Conservation (phyloP, 2,329 filamentous ascomycete genomes). For the Fusarium sp. region DNA sequence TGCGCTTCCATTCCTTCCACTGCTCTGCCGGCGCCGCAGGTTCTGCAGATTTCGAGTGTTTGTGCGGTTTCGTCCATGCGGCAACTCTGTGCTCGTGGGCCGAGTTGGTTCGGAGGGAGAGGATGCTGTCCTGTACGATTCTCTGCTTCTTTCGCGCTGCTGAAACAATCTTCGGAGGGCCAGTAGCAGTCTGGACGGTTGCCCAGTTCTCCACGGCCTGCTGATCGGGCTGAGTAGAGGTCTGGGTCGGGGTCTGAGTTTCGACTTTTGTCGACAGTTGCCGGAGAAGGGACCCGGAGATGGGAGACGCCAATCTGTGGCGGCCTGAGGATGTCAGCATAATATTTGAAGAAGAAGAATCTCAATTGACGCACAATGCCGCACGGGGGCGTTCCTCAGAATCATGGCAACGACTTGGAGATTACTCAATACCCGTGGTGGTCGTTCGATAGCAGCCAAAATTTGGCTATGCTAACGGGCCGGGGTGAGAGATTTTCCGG, state of each 20-base stretch:
- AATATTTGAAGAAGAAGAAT: background rate
- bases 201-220: slow-evolving; percentile 35
- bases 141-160: slow-evolving; percentile 50
- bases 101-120: slow-evolving; percentile 51
- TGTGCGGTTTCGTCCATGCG: slow-evolving; percentile 50
- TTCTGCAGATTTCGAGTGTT: slow-evolving; percentile 50
- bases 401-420: slow-evolving; percentile 60
- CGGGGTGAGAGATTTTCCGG: slow-evolving; percentile 43
- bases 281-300: slow-evolving; percentile 51
- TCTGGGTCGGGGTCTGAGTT: slow-evolving; percentile 27
- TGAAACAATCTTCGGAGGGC: slow-evolving; percentile 41
- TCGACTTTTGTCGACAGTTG: slow-evolving; percentile 48
- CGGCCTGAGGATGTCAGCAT: slow-evolving; percentile 58
- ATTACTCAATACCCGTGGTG: slow-evolving; percentile 34
- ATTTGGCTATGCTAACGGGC: slow-evolving; percentile 42
- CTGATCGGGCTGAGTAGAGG: slow-evolving; percentile 12
- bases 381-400: slow-evolving; percentile 63
- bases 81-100: slow-evolving; percentile 49
- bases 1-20: slow-evolving; percentile 52
- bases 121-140: slow-evolving; percentile 48
- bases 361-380: slow-evolving; percentile 61
- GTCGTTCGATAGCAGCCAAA: slow-evolving; percentile 44
- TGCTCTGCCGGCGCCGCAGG: slow-evolving; percentile 54
- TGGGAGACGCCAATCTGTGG: slow-evolving; percentile 60
- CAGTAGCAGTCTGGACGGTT: slow-evolving; percentile 33